Conservation (phyloP, 176 grass and related monocot species). For the Musa schizocarpa region DNA sequence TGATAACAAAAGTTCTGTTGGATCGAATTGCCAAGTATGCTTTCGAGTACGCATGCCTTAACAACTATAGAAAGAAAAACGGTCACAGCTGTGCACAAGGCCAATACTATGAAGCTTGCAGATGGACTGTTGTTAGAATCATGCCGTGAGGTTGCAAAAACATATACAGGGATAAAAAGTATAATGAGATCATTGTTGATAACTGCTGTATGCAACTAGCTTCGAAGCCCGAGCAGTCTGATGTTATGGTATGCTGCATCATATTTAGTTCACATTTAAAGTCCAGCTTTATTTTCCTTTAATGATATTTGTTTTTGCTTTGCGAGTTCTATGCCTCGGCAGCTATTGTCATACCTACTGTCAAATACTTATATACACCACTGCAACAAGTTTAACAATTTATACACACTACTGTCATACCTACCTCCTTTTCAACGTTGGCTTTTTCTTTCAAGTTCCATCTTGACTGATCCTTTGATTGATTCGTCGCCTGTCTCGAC, state of each 20-base stretch:
- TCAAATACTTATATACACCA: too few species aligned
- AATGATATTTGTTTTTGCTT: too few species aligned
- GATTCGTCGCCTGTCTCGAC: rapidly evolving
- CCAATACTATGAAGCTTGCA: constrained; percentile 96
- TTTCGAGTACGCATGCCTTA: constrained; percentile 85
- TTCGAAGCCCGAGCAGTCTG: constrained; percentile 54
- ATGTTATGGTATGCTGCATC: neutral
- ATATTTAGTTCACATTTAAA: too few species aligned
- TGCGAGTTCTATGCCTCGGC: too few species aligned
- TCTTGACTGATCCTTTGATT: too few species aligned
- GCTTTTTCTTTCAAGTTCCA: too few species aligned
- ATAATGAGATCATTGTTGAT: constrained; percentile 95
- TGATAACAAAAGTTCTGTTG: constrained; percentile 97
- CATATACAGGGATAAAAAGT: constrained; percentile 74
- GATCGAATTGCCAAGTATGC: constrained; percentile 91
- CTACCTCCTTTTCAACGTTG: too few species aligned
- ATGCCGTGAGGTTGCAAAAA: constrained; percentile 77
- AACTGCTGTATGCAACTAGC: constrained; percentile 98
- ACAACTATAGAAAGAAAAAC: constrained; percentile 97
- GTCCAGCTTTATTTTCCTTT: too few species aligned
- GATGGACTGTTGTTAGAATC: constrained; percentile 97
- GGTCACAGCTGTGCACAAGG: constrained; percentile 94
- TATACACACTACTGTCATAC: too few species aligned
- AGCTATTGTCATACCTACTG: too few species aligned
- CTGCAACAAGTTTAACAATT: too few species aligned